Conservation (phyloP, 2,329 filamentous ascomycete genomes). For the Coleophoma eucalyptorum region DNA sequence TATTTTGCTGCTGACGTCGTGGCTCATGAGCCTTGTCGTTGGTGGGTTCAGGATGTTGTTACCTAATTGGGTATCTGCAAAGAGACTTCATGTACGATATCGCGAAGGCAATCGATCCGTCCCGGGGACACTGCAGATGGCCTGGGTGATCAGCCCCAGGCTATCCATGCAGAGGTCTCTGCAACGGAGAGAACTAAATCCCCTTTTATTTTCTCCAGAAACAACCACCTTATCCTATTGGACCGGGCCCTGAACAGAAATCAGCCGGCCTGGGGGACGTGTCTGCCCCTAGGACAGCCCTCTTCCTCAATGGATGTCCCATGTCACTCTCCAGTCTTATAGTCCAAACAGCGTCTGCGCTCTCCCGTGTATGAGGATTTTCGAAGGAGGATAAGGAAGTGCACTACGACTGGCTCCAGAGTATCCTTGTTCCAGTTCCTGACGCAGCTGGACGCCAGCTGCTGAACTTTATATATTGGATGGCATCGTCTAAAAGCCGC, state of each 20-base stretch:
- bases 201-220: background rate
- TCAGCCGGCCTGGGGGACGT: background rate
- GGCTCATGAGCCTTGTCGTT: background rate
- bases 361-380: too few species aligned
- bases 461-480: background rate
- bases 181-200: background rate
- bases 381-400: too few species aligned
- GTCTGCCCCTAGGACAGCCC: too few species aligned
- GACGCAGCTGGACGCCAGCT: background rate
- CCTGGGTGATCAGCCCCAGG: background rate
- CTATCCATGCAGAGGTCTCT: too few species aligned
- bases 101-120: background rate
- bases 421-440: too few species aligned
- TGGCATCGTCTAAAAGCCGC: background rate
- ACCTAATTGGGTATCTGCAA: background rate
- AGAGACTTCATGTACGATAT: background rate
- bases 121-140: background rate
- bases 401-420: too few species aligned
- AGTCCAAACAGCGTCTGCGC: too few species aligned
- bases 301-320: too few species aligned
- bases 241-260: background rate
- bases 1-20: background rate
- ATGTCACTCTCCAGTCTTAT: too few species aligned
- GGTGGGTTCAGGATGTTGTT: background rate
- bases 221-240: background rate